Percentiles rank a stretch among this genome's conserved stretches.
These are phyloP conservation scores for Neofusicoccum laricinum DNA, from an alignment of 2,329 filamentous ascomycete species.

Conservation along the genomic window DNA sequence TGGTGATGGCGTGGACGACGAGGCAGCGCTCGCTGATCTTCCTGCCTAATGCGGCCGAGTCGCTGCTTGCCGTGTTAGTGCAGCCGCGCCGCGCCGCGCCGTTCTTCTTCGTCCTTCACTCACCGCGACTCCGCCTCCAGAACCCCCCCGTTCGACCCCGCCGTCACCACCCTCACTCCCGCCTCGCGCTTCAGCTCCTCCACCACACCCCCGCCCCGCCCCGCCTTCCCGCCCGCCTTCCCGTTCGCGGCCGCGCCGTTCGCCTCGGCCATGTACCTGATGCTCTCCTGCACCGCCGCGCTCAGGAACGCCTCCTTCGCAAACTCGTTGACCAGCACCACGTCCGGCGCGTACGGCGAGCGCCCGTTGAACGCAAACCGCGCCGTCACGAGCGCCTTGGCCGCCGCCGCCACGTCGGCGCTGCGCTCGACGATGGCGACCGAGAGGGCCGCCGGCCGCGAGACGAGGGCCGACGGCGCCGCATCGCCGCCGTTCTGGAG, in stretches of 20 bases:
- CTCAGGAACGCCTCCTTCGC: constrained; percentile 49
- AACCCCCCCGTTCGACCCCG: constrained; percentile 6
- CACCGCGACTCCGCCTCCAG: constrained; percentile 1
- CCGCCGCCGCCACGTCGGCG: constrained; percentile 53
- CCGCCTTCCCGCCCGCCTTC: not conserved
- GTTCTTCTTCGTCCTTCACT: no score
- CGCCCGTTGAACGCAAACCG: constrained; percentile 55
- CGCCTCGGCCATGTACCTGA: constrained; percentile 25
- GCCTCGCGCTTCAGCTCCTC: not conserved
- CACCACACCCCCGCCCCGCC: not conserved
- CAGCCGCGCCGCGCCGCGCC: not conserved
- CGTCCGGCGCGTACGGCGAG: constrained; percentile 61
- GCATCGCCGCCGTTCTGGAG: constrained; percentile 29
- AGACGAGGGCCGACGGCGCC: constrained; percentile 30
- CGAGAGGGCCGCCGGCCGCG: constrained; percentile 33
- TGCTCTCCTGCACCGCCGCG: constrained; percentile 26
- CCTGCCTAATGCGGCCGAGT: constrained; percentile 8
- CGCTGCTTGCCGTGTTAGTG: constrained; percentile 5
- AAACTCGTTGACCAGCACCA: constrained; percentile 65
- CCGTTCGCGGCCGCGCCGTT: not conserved
- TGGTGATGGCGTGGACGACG: constrained; percentile 46
- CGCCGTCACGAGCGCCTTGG: constrained; percentile 51
- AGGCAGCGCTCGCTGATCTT: constrained; percentile 47
- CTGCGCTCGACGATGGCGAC: constrained; percentile 62
- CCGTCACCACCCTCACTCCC: constrained; percentile 7